Conservation (phyloP, 495 filamentous ascomycete genomes). For the Articulospora tetracladia region DNA sequence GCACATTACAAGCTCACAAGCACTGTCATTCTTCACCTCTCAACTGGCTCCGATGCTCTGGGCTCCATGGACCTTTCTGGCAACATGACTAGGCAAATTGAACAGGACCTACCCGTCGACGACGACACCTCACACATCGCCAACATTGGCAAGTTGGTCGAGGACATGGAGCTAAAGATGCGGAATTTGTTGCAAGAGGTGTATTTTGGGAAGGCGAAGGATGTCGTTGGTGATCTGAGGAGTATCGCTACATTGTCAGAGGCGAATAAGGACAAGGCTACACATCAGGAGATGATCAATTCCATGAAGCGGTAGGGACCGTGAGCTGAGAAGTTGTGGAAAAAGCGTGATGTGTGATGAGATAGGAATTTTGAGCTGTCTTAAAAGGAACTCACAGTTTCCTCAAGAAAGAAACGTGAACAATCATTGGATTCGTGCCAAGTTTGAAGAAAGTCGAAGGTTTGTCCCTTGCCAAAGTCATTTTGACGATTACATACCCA, state of each 20-base stretch:
- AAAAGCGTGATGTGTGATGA: background rate
- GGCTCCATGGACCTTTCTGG: conserved; percentile 92
- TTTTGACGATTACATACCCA: too few species aligned
- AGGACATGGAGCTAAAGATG: conserved; percentile 99
- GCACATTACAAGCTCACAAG: conserved; percentile 97
- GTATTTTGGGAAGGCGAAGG: conserved; percentile 99
- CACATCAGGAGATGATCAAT: conserved; percentile 88
- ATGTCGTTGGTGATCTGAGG: conserved; percentile 95
- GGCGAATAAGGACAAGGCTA: conserved; percentile 76
- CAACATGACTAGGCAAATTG: conserved; percentile 96
- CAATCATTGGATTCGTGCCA: too few species aligned
- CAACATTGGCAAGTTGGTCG: conserved; percentile 91
- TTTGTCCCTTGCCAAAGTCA: too few species aligned
- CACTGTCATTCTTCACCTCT: conserved; percentile 89
- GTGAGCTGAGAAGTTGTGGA: conserved; percentile 9
- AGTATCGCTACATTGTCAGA: conserved; percentile 87
- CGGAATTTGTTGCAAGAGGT: conserved; percentile 97
- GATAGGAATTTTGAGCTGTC: background rate
- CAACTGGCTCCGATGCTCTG: conserved; percentile 64
- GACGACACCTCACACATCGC: conserved; percentile 91
- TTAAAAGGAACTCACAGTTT: background rate
- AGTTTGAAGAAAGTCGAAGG: too few species aligned
- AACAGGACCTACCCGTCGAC: conserved; percentile 83
- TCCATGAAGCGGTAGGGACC: conserved; percentile 49
- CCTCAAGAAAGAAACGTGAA: too few species aligned